Percentiles rank a stretch among this genome's conserved stretches.
These are phyloP conservation scores for Rhodomyrtus psidioides DNA, from an alignment of 441 rosid species.

Conservation along the genomic window DNA sequence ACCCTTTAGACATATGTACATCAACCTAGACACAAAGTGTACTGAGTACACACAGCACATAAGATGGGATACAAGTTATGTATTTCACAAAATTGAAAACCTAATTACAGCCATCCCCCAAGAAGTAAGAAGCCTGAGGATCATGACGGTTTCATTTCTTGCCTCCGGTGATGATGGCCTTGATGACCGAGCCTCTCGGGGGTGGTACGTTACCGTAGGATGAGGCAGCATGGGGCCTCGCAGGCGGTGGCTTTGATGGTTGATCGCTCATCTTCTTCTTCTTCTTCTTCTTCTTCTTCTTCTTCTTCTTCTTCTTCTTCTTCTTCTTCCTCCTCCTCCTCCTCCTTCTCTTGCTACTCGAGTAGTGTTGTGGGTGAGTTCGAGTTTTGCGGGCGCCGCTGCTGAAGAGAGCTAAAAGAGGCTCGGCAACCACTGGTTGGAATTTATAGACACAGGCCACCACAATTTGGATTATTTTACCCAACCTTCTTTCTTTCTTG, in stretches of 20 bases:
- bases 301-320: not conserved
- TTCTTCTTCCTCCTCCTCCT: too few species aligned
- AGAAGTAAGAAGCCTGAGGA: not conserved
- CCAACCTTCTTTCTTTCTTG: not conserved
- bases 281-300: not conserved
- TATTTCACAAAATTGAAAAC: not conserved
- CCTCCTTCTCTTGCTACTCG: not conserved
- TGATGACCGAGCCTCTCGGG: not conserved
- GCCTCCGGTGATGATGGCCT: not conserved
- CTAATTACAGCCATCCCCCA: not conserved
- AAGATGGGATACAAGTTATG: not conserved
- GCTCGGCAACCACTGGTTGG: not conserved
- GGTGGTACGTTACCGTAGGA: not conserved
- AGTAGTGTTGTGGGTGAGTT: not conserved
- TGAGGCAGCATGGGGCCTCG: not conserved
- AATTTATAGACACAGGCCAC: not conserved
- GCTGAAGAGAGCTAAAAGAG: not conserved
- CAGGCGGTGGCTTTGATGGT: not conserved
- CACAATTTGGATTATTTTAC: not conserved
- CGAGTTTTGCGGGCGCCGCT: not conserved
- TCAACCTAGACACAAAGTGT: not conserved
- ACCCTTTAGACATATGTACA: not conserved
- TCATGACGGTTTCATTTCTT: not conserved
- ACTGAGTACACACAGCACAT: not conserved
- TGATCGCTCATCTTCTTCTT: not conserved